Percentiles rank a stretch among this genome's conserved stretches.
phyloP scores from a whole-genome alignment of 2,329 filamentous ascomycete species.

The Trichoderma harzianum region DNA sequence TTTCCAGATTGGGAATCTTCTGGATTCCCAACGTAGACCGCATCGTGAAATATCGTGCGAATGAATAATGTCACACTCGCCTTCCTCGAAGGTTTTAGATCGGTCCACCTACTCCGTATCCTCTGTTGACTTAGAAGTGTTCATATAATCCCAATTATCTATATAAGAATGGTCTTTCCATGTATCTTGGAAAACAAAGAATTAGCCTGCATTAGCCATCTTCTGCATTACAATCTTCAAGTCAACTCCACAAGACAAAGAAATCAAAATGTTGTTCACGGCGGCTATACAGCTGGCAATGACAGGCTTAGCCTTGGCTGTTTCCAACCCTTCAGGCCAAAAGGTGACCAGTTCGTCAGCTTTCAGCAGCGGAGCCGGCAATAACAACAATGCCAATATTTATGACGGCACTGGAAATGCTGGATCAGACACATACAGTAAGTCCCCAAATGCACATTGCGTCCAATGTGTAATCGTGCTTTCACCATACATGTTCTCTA shows the following conservation, averaged over 20 bases:
- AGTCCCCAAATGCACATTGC: neutral
- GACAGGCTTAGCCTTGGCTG: neutral
- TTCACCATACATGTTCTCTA: neutral
- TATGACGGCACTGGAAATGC: slow-evolving; percentile 1
- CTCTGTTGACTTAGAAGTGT: neutral
- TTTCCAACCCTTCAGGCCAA: slow-evolving; percentile 1
- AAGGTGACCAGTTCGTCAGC: neutral
- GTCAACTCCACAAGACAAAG: neutral
- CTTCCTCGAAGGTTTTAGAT: neutral
- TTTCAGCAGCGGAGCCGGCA: slow-evolving; percentile 8
- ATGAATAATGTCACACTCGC: neutral
- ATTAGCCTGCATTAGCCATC: neutral
- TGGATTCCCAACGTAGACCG: neutral
- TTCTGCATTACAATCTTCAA: neutral
- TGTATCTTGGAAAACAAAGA: neutral
- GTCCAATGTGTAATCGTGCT: neutral
- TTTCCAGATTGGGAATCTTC: neutral
- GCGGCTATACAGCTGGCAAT: neutral
- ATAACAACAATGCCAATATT: slow-evolving; percentile 4
- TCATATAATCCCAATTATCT: neutral
- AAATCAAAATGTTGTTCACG: neutral
- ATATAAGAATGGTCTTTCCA: neutral
- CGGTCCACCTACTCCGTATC: neutral
- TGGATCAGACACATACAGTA: slow-evolving; percentile 1
- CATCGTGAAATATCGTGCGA: neutral